phyloP scores from a whole-genome alignment of 108 stramenopile genomes.

The Nitzschia putrida region DNA sequence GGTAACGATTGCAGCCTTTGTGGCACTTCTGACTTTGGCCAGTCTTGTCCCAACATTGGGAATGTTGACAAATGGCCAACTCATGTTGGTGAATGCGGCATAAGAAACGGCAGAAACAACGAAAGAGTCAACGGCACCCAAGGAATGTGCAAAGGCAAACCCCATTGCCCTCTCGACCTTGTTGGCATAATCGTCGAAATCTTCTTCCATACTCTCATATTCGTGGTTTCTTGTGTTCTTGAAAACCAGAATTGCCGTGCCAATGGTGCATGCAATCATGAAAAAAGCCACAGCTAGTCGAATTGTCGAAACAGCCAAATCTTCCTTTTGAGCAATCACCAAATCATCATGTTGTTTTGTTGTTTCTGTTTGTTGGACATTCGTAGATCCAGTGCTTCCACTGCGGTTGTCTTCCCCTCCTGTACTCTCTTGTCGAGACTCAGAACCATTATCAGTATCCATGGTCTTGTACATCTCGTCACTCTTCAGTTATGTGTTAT shows the following conservation, averaged over 20 bases:
- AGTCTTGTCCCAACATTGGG: conserved; percentile 45
- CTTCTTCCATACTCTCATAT: background rate
- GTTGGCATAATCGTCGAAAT: background rate
- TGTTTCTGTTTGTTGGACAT: too few relatives aligned
- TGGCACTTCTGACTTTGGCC: conserved; percentile 18
- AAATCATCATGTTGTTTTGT: too few relatives aligned
- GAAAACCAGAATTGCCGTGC: background rate
- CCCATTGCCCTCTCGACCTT: background rate
- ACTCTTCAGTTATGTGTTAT: too few relatives aligned
- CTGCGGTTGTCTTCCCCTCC: too few relatives aligned
- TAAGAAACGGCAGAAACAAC: background rate
- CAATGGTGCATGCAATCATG: background rate
- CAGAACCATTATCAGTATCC: too few relatives aligned
- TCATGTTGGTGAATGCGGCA: background rate
- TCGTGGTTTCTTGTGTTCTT: background rate
- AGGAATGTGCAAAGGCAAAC: background rate
- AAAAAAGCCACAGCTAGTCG: background rate
- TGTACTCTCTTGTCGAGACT: too few relatives aligned
- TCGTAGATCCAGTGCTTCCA: too few relatives aligned
- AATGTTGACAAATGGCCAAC: conserved; percentile 9
- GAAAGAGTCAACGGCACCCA: background rate
- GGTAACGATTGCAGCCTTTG: conserved; percentile 39
- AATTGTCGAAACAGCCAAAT: background rate
- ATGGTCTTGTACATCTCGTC: too few relatives aligned
- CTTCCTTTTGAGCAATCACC: background rate